These are phyloP conservation scores for Exophiala sideris DNA, from an alignment of 2,329 filamentous ascomycete genomes.

Conservation along the genomic window DNA sequence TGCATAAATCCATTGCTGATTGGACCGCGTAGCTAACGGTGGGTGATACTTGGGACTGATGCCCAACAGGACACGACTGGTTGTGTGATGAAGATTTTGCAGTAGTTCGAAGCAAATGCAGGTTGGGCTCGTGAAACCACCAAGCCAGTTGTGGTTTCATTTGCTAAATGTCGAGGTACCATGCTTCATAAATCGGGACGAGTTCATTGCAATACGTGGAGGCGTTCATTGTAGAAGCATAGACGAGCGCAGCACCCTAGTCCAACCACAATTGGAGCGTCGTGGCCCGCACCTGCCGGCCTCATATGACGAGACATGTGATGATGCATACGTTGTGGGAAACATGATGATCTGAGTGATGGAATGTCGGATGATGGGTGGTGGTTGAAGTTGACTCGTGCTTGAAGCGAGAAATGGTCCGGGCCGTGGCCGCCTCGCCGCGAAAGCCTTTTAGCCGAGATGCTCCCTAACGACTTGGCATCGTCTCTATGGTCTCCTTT, in stretches of 20 bases:
- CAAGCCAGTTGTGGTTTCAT: constrained; percentile 4
- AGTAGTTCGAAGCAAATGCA: not conserved
- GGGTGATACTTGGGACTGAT: constrained; percentile 19
- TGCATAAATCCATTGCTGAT: constrained; percentile 14
- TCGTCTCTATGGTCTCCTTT: too few species aligned
- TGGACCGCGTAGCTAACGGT: constrained; percentile 18
- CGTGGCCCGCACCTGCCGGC: too few species aligned
- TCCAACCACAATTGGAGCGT: too few species aligned
- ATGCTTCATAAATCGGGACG: constrained; percentile 4
- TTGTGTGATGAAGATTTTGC: constrained; percentile 5
- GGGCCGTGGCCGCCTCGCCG: too few species aligned
- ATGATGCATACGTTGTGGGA: not conserved
- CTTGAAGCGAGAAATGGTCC: too few species aligned
- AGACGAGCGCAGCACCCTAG: constrained; percentile 8
- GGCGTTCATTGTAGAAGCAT: constrained; percentile 14
- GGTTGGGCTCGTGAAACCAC: not conserved
- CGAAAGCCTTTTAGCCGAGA: too few species aligned
- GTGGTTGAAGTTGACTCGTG: too few species aligned
- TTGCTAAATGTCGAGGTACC: constrained; percentile 7
- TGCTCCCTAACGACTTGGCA: too few species aligned
- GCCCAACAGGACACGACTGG: constrained; percentile 19
- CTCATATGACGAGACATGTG: not conserved
- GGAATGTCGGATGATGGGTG: too few species aligned
- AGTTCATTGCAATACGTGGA: constrained; percentile 19
- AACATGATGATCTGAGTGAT: not conserved